These are phyloP conservation scores for Fusarium sp. DNA, from an alignment of 2,329 filamentous ascomycete genomes.

Conservation along the genomic window DNA sequence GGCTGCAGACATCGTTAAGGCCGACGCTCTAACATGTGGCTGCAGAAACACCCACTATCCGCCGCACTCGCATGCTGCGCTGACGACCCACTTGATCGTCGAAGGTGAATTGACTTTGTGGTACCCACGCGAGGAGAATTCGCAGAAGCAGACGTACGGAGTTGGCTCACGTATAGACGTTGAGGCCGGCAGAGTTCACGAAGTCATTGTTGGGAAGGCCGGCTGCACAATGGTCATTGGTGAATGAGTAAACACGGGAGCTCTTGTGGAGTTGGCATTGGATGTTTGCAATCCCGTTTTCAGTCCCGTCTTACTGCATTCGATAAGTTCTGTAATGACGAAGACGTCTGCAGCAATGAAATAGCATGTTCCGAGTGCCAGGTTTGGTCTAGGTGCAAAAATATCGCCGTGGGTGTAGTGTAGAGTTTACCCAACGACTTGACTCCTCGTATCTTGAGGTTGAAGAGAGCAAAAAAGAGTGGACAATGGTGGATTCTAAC, in stretches of 20 bases:
- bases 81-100: slow-evolving; percentile 78
- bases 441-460: not conserved
- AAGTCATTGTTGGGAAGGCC: slow-evolving; percentile 75
- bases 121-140: slow-evolving; percentile 70
- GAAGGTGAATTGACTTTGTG: slow-evolving; percentile 73
- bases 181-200: slow-evolving; percentile 71
- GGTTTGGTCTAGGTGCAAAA: not conserved
- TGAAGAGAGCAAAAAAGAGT: not conserved
- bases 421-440: not conserved
- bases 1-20: slow-evolving; percentile 9
- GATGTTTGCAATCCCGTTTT: not conserved
- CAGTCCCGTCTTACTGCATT: not conserved
- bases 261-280: not conserved
- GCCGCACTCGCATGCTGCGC: slow-evolving; percentile 72
- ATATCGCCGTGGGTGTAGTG: not conserved
- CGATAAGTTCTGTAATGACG: too few species aligned
- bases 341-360: not conserved
- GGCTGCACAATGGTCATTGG: slow-evolving; percentile 78
- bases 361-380: not conserved
- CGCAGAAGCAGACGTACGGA: slow-evolving; percentile 68
- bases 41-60: slow-evolving; percentile 74
- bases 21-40: slow-evolving; percentile 13
- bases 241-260: slow-evolving; percentile 54
- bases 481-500: slow-evolving; percentile 20
- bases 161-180: slow-evolving; percentile 75